phyloP scores from a whole-genome alignment of 495 filamentous ascomycete species.

The Penicillium arizonense region DNA sequence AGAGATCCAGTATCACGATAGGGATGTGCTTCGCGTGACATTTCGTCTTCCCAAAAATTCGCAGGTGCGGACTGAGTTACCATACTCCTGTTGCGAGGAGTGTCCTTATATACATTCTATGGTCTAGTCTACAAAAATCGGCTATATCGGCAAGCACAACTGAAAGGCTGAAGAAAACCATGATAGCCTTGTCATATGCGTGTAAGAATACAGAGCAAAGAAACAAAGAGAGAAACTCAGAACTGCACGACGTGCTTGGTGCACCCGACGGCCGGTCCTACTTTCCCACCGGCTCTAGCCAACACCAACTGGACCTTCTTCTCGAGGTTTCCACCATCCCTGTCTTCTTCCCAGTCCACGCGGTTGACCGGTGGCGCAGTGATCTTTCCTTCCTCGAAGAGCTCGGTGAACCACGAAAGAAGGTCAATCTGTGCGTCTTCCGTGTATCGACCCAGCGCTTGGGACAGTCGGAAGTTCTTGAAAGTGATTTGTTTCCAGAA shows the following conservation, averaged over 20 bases:
- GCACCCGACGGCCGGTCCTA: not conserved
- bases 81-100: too few species aligned
- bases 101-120: too few species aligned
- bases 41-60: too few species aligned
- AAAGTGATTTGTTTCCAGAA: slow-evolving; percentile 16
- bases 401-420: not conserved
- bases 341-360: not conserved
- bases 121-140: too few species aligned
- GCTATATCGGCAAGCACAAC: too few species aligned
- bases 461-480: slow-evolving; percentile 5
- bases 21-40: too few species aligned
- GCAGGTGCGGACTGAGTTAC: too few species aligned
- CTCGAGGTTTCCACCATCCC: not conserved
- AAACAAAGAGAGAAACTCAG: not conserved
- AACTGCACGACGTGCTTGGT: not conserved
- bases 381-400: not conserved
- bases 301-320: not conserved
- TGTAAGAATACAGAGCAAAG: too few species aligned
- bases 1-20: too few species aligned
- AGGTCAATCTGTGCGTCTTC: not conserved
- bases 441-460: not conserved
- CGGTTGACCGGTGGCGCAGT: not conserved
- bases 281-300: not conserved
- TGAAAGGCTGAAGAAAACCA: too few species aligned
- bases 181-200: too few species aligned